Evolutionary conservation across 2,329 filamentous ascomycete species (phyloP), one percentile per base, ranked within the genome.

Genomic region (Didymella exigua): DNA sequence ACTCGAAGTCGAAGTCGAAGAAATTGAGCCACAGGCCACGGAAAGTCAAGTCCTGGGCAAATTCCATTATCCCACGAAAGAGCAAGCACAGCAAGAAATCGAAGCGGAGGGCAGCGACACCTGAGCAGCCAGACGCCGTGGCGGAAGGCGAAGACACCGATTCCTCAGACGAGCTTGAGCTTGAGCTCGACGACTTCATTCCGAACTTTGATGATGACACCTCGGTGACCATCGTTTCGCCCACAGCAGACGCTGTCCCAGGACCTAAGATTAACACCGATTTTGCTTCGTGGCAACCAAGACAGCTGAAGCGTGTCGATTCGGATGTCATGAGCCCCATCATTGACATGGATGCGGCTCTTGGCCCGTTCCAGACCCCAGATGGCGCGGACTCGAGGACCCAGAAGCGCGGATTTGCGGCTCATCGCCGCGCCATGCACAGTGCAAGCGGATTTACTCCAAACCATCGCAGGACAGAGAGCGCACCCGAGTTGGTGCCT

Each of bases 281-380:
- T 50, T 69, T 70, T 49, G 66, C 73, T 6, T 72, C 72, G 5
- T 76, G 74, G 75, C 70, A 72, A 48, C 74, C 74, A 5, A 69
- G 68, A 23, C 67, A 70, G 51, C 47, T 76, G 23, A 66, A 70
- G 43, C 70, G 68, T 75, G 78, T 62, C 55, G 58, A 75, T 44
- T 72, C 73, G n/a, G 90, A 96, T 55, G 74, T 84, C 3, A 83
- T 88, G 47, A 90, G 87, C 68, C 88, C 90, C 7, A 89, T 97
- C 74, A 96, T 99, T 60, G 95, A 99, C 73, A 79, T 99, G 36
- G 95, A 99, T 76, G 93, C 93, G 16, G 95, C 93, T 23, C 82
- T 98, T 1, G 93, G 92, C 1, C 92, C 93, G 0, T 96, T 96
- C 75, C 95, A 96, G 67, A 96, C 92, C 0, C 89, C 90, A 23